These are phyloP conservation scores for Asterionellopsis glacialis DNA, from an alignment of 108 stramenopile species.

Conservation along the genomic window DNA sequence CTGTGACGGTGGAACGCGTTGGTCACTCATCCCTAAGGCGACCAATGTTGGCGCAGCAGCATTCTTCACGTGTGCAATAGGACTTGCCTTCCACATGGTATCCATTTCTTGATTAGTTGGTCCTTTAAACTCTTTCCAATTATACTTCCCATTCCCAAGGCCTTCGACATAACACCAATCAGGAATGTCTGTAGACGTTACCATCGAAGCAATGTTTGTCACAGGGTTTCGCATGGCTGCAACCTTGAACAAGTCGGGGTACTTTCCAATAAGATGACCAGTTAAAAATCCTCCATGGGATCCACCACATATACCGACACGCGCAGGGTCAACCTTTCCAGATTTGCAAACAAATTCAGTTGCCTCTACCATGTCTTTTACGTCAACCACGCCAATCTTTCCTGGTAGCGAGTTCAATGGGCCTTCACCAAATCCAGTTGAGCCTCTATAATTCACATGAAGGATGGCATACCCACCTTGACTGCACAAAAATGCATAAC, in stretches of 20 bases:
- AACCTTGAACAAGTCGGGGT: slow-evolving; percentile 84
- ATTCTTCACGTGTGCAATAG: slow-evolving; percentile 59
- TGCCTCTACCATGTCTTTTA: slow-evolving; percentile 67
- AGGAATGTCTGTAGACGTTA: slow-evolving; percentile 87
- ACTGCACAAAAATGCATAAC: slow-evolving; percentile 55
- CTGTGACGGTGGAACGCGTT: slow-evolving; percentile 71
- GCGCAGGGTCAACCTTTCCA: slow-evolving; percentile 33
- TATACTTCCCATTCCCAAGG: slow-evolving; percentile 51
- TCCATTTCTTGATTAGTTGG: slow-evolving; percentile 40
- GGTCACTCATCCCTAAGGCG: slow-evolving; percentile 74
- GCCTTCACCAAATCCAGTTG: slow-evolving; percentile 74
- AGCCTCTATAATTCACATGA: slow-evolving; percentile 85
- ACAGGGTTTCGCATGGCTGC: slow-evolving; percentile 92
- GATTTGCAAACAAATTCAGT: slow-evolving; percentile 35
- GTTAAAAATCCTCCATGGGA: slow-evolving; percentile 93
- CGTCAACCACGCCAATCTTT: slow-evolving; percentile 59
- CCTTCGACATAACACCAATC: slow-evolving; percentile 89
- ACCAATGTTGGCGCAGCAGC: slow-evolving; percentile 86
- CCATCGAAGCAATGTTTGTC: slow-evolving; percentile 88
- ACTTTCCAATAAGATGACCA: slow-evolving; percentile 72
- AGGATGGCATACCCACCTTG: slow-evolving; percentile 70
- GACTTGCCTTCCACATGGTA: slow-evolving; percentile 62
- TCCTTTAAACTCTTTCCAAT: slow-evolving; percentile 47
- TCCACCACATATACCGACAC: slow-evolving; percentile 82
- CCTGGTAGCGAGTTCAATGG: slow-evolving; percentile 64